Evolutionary conservation across 106 monocot species (phyloP).

Genomic region (Dendrobium huoshanense): DNA sequence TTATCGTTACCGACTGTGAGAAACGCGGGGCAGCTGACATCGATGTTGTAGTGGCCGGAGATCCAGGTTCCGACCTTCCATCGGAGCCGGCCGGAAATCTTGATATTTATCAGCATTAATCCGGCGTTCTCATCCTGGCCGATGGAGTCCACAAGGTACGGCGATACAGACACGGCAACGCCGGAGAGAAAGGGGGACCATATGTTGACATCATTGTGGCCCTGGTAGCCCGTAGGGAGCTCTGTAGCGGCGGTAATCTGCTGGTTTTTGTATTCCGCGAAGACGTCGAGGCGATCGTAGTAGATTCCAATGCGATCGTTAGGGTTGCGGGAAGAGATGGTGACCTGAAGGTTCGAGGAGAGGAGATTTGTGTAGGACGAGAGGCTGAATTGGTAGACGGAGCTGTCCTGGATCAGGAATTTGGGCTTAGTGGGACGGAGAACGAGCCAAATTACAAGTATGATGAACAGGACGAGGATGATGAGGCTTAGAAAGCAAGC

Average conservation of each 20-base stretch:
- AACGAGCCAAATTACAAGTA: conserved; percentile 52
- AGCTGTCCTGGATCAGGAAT: conserved; percentile 42
- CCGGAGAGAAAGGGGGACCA: conserved; percentile 33
- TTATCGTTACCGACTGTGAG: conserved; percentile 1
- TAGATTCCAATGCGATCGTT: conserved; percentile 46
- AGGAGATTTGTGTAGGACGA: conserved; percentile 19
- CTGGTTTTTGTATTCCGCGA: conserved; percentile 45
- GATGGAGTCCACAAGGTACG: conserved; percentile 12
- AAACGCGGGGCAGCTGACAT: conserved; percentile 27
- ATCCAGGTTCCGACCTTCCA: conserved; percentile 47
- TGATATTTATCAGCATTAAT: conserved; percentile 21
- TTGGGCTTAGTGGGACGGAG: conserved; percentile 63
- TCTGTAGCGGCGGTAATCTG: conserved; percentile 30
- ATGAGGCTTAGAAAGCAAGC: conserved; percentile 21
- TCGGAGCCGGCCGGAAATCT: conserved; percentile 19
- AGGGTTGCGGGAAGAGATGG: conserved; percentile 48
- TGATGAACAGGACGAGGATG: conserved; percentile 36
- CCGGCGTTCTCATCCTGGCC: conserved; percentile 31
- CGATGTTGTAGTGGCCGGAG: conserved; percentile 33
- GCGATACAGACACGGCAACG: conserved; percentile 12
- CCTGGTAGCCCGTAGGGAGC: conserved; percentile 23
- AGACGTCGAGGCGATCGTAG: conserved; percentile 48
- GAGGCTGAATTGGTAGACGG: conserved; percentile 32
- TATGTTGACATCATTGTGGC: conserved; percentile 21
- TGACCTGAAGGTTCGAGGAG: conserved; percentile 23